These are phyloP conservation scores for Sarcomyxa edulis DNA, from an alignment of 768 basidiomycete genomes.

Conservation along the genomic window DNA sequence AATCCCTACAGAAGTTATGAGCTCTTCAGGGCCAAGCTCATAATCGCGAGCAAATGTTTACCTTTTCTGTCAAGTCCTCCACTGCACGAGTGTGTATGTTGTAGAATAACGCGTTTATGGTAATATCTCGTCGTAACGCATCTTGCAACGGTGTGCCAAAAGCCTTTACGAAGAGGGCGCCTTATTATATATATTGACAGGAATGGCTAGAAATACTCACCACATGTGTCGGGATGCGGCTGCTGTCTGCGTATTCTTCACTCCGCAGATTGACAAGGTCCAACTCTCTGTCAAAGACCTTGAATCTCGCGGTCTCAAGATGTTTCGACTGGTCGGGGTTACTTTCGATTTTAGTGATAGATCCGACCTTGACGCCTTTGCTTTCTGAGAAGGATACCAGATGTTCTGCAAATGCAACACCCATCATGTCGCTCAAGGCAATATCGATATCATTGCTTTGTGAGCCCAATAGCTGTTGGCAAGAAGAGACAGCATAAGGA, in stretches of 20 bases:
- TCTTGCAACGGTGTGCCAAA: constrained; percentile 94
- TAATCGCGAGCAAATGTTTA: constrained; percentile 24
- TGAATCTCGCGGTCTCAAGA: constrained; percentile 89
- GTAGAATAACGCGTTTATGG: constrained; percentile 95
- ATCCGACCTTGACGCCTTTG: constrained; percentile 48
- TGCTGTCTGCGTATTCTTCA: constrained; percentile 84
- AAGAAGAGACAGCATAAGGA: constrained; percentile 4
- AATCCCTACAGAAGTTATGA: constrained; percentile 57
- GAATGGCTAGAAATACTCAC: constrained; percentile 38
- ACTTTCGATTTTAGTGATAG: constrained; percentile 78
- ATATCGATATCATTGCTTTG: constrained; percentile 92
- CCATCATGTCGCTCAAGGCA: constrained; percentile 86
- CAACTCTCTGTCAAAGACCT: constrained; percentile 73
- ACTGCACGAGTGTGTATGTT: constrained; percentile 83
- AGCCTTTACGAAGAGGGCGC: constrained; percentile 37
- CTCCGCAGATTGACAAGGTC: constrained; percentile 93
- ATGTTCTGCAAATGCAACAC: constrained; percentile 78
- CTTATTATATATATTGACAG: not conserved
- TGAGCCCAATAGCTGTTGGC: constrained; percentile 64
- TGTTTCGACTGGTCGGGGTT: constrained; percentile 99
- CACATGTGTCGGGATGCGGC: constrained; percentile 84
- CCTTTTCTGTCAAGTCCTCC: constrained; percentile 85
- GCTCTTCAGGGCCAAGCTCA: no score
- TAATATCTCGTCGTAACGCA: constrained; percentile 85
- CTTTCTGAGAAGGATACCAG: constrained; percentile 57